Percentiles rank a stretch among this genome's conserved stretches.
Evolutionary conservation across 768 basidiomycete genomes (phyloP).

Genomic region (Hortiboletus campestris): DNA sequence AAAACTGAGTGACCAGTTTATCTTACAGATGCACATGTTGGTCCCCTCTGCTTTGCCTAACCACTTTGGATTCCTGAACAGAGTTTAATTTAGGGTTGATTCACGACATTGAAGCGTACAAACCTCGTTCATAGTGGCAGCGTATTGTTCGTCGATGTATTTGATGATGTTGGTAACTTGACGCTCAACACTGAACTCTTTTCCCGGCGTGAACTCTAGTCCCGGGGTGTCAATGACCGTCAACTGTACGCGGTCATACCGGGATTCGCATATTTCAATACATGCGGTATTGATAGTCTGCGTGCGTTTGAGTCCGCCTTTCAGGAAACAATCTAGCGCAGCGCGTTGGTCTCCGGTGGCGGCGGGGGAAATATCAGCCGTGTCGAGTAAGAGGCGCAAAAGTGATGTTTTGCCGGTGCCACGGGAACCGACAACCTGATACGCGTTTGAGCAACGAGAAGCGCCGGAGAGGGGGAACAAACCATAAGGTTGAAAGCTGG

Average conservation of each 20-base stretch:
- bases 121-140: constrained; percentile 86
- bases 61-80: constrained; percentile 79
- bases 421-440: constrained; percentile 73
- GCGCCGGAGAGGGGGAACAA: constrained; percentile 10
- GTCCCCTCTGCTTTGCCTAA: constrained; percentile 84
- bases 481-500: constrained; percentile 90
- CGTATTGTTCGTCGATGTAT: constrained; percentile 78
- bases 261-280: constrained; percentile 81
- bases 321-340: constrained; percentile 63
- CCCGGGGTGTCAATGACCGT: constrained; percentile 88
- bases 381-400: constrained; percentile 76
- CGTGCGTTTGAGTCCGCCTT: constrained; percentile 58
- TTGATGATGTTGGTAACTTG: constrained; percentile 73
- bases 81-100: neutral
- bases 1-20: neutral
- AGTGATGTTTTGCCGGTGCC: constrained; percentile 86
- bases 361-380: constrained; percentile 75
- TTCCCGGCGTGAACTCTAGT: constrained; percentile 69
- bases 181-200: constrained; percentile 75
- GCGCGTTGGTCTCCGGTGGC: constrained; percentile 74
- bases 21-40: constrained; percentile 86
- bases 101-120: neutral
- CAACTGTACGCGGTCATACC: constrained; percentile 73
- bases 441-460: constrained; percentile 2
- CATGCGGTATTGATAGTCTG: constrained; percentile 63